Evolutionary conservation across 2,329 filamentous ascomycete species (phyloP), one percentile per base, ranked within the genome.

Genomic region (Alternaria triticina): DNA sequence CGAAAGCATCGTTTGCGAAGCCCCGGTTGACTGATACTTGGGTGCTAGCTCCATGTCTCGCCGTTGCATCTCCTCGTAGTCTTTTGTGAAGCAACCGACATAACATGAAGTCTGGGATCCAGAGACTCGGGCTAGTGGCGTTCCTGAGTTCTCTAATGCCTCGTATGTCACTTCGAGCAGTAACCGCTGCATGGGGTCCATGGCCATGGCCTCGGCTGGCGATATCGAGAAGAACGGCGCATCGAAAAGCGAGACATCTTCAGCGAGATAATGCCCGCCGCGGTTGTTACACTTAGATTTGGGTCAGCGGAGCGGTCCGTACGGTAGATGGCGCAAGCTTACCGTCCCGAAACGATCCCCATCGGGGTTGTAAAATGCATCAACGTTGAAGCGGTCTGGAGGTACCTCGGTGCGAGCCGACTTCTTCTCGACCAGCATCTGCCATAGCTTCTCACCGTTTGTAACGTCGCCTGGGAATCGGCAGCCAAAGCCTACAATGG

Each of bases 401-500:
- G 68, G 67, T 12, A 63, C 47, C n/a, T 70, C 58, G 23, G 63
- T 58, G 5, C 54, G 45, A 23, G 64, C 62, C n/a, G 57, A 59
- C 27, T 49, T 60, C 47, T 61, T 67, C 47, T 64, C 49, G 6
- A 64, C 49, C 46, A 69, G 54, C 23, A 71, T 58, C 15, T 66
- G 57, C 68, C 61, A 72, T 40, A 70, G 49, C 20, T 68, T 65
- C 45, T 70, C 64, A 3, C 62, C 60, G 22, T 47, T 64, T 4
- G 60, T 65, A 11, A 62, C 59, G 30, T 66, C 64, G 10, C 68
- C 66, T 11, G 70, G 70, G 15, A 71, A 68, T 1, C 66, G 65
- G 44, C 64, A 71, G 9, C 71, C 70, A 50, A 79, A 75, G 49
- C 80, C 80, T 52, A 81, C 54, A 67, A 49, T 61, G 17, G 65